Evolutionary conservation across 495 filamentous ascomycete species (phyloP).

Genomic region (Annulohypoxylon nitens): DNA sequence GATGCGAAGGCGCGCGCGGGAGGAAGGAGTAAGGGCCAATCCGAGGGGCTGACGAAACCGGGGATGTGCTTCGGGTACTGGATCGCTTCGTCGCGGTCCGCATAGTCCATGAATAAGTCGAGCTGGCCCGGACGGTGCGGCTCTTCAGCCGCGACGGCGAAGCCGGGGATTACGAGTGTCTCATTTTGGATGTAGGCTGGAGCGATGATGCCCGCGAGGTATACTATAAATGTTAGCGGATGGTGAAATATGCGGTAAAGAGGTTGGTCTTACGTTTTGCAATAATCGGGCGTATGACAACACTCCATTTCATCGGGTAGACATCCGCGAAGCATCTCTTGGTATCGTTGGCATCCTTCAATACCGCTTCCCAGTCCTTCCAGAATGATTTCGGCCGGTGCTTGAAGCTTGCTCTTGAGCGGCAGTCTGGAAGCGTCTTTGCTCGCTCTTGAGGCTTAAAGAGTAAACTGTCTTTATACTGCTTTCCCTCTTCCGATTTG

Average conservation of each 20-base stretch:
- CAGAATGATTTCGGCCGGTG: constrained; percentile 55
- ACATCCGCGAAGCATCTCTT: constrained; percentile 40
- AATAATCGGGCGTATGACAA: constrained; percentile 57
- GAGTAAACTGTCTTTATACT: constrained; percentile 54
- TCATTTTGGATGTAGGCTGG: constrained; percentile 47
- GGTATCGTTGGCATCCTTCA: constrained; percentile 22
- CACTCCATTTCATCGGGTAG: constrained; percentile 55
- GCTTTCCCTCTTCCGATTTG: constrained; percentile 45
- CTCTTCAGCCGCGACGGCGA: constrained; percentile 56
- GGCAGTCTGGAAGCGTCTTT: constrained; percentile 49
- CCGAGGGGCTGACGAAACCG: constrained; percentile 43
- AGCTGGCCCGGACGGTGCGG: constrained; percentile 50
- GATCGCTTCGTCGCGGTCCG: constrained; percentile 24
- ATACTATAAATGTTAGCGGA: constrained; percentile 51
- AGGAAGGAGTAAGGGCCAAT: constrained; percentile 51
- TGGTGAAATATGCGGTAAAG: not conserved
- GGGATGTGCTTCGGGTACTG: constrained; percentile 31
- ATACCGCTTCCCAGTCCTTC: constrained; percentile 51
- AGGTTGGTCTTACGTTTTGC: constrained; percentile 49
- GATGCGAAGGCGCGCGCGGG: constrained; percentile 50
- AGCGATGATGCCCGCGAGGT: constrained; percentile 57
- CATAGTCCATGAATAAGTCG: constrained; percentile 62
- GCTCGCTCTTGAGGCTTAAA: constrained; percentile 56
- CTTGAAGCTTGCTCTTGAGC: constrained; percentile 53
- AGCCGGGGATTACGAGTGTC: constrained; percentile 49